Base-by-base conservation (phyloP, 306 rosid species). In the Acacia confusa region DNA sequence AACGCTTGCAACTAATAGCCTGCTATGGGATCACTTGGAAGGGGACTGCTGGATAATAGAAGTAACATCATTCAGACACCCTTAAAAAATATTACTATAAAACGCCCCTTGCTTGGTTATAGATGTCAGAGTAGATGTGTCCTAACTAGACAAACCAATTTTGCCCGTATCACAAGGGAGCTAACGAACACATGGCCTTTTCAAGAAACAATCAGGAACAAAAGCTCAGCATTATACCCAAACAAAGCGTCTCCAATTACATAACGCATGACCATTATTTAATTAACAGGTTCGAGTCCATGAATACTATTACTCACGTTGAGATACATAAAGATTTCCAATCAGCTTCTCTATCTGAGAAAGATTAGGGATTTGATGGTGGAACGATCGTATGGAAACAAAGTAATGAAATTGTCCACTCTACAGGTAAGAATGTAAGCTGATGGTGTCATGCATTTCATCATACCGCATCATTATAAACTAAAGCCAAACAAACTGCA, bases 371-470 rank as follows among this genome's bases (percentile, higher is more conserved):
- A 17, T 19, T 53, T 28, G 72, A 73, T 15, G 19, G 2, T 20
- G 36, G 22, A 63, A 34, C 27, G 32, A 47, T 8, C 12, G 57
- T 34, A 48, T 45, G 45, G 79, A 52, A 48, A 30, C 43, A 22
- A 70, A 70, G 52, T 12, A 43, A 40, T 40, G 20, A 70, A 25
- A 70, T 36, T 10, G 10, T 36, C 7, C 32, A 32, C 50, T 32
- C 36, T 10, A 22, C 9, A 30, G 13, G 30, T 4, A 58, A 57
- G 50, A 32, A 19, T 4, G 30, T 40, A 40, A 68, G 73, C 8
- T 68, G 17, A n/a, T 22, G 17, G 28, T 14, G 41, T 53, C 61
- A 67, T 67, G 67, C 65, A 74, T 81, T 40, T 74, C 55, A 74
- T 25, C 9, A 38, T 45, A 47, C 68, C 77, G 25, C 1, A 69